Conservation (phyloP, 1,284 basidiomycete species). For the Gymnopus androsaceus region DNA sequence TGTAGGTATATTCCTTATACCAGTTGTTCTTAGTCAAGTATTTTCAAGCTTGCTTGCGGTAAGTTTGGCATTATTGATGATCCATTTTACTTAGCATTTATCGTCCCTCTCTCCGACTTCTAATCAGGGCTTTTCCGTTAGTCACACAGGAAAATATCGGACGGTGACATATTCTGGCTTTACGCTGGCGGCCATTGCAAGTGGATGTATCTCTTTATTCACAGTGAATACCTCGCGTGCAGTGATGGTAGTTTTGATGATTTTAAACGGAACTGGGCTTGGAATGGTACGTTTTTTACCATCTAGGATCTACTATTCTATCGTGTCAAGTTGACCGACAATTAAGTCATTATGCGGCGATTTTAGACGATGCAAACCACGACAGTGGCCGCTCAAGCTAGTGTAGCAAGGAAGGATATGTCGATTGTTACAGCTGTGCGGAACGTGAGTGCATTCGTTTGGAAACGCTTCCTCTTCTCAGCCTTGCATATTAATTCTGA, state of each 20-base stretch:
- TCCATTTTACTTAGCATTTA: neutral
- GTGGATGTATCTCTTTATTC: slow-evolving; percentile 69
- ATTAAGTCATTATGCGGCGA: too few species aligned
- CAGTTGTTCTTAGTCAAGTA: slow-evolving; percentile 65
- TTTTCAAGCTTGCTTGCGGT: slow-evolving; percentile 54
- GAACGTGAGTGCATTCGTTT: slow-evolving; percentile 65
- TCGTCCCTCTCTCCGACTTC: neutral
- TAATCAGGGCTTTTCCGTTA: slow-evolving; percentile 66
- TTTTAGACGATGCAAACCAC: slow-evolving; percentile 60
- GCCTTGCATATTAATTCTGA: neutral
- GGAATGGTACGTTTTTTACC: slow-evolving; percentile 49
- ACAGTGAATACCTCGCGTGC: slow-evolving; percentile 48
- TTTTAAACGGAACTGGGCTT: slow-evolving; percentile 68
- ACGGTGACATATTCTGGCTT: slow-evolving; percentile 68
- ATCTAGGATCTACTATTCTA: neutral
- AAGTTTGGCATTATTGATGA: slow-evolving; percentile 25
- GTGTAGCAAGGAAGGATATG: slow-evolving; percentile 66
- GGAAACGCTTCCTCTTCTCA: neutral
- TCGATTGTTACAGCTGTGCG: slow-evolving; percentile 71
- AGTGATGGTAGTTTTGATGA: slow-evolving; percentile 65
- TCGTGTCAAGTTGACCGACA: too few species aligned
- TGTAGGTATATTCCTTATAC: slow-evolving; percentile 63
- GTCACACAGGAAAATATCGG: slow-evolving; percentile 65
- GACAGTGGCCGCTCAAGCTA: slow-evolving; percentile 70
- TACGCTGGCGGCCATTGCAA: slow-evolving; percentile 64